phyloP scores from a whole-genome alignment of 352 stramenopile genomes.

The Phytophthora pluvialis region DNA sequence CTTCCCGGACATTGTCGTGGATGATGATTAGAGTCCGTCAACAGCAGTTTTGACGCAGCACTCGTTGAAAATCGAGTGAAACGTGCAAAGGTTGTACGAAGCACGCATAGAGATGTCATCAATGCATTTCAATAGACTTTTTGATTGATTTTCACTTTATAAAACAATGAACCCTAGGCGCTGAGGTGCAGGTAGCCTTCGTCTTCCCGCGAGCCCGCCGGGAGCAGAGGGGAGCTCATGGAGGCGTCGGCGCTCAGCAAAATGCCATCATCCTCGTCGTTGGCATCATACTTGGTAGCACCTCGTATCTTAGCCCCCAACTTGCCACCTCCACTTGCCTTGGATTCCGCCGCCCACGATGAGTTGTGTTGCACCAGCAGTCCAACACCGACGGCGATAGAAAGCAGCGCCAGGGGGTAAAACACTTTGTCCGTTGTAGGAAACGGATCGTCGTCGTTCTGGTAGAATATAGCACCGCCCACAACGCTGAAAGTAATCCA shows the following conservation, averaged over 20 bases:
- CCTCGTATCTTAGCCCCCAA: conserved; percentile 21
- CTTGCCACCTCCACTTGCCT: conserved; percentile 13
- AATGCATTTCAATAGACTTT: conserved; percentile 29
- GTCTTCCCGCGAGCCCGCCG: conserved; percentile 47
- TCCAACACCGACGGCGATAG: conserved; percentile 70
- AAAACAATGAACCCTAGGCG: conserved; percentile 23
- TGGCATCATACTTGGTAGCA: conserved; percentile 31
- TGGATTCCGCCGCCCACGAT: conserved; percentile 8
- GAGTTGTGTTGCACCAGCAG: conserved; percentile 77
- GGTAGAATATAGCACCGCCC: conserved; percentile 86
- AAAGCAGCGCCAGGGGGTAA: conserved; percentile 77
- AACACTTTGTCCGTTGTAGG: conserved; percentile 61
- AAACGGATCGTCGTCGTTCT: conserved; percentile 67
- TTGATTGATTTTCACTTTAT: conserved; percentile 26
- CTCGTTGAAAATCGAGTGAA: background rate
- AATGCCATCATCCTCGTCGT: conserved; percentile 60
- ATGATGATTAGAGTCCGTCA: conserved; percentile 50
- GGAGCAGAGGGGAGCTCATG: conserved; percentile 68
- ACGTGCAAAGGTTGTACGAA: background rate
- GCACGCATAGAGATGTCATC: background rate
- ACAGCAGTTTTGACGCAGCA: background rate
- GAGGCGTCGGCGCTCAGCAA: conserved; percentile 68
- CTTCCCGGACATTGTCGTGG: conserved; percentile 85
- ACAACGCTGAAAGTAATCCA: conserved; percentile 91
- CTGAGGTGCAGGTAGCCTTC: conserved; percentile 63